These are phyloP conservation scores for Scheffersomyces parashehatae DNA, from an alignment of 1,139 yeast genomes.

Conservation along the genomic window DNA sequence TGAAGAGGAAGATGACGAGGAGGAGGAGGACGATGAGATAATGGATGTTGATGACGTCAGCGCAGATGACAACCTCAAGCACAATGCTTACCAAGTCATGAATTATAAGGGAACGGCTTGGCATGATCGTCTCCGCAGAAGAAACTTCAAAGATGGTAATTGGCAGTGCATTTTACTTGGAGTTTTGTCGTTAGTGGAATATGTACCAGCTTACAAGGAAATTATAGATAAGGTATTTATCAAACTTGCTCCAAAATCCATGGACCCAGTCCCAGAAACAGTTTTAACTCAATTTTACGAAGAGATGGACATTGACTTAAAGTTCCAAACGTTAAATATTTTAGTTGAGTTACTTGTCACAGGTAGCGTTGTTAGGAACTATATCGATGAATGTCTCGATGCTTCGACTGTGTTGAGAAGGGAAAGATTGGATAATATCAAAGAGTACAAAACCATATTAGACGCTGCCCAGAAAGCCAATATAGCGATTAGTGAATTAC, in stretches of 20 bases:
- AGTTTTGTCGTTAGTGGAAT: conserved; percentile 60
- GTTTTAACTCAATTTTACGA: conserved; percentile 54
- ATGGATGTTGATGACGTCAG: conserved; percentile 13
- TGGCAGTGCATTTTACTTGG: conserved; percentile 85
- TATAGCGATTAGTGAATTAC: conserved; percentile 32
- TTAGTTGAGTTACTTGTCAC: conserved; percentile 58
- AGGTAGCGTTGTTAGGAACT: conserved; percentile 59
- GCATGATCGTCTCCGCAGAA: conserved; percentile 73
- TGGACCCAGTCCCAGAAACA: conserved; percentile 49
- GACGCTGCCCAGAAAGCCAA: conserved; percentile 55
- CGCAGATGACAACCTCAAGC: conserved; percentile 23
- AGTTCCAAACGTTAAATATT: conserved; percentile 55
- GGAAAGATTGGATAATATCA: conserved; percentile 64
- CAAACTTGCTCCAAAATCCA: conserved; percentile 56
- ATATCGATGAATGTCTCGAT: conserved; percentile 71
- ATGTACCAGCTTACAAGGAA: conserved; percentile 54
- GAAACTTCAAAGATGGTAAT: conserved; percentile 79
- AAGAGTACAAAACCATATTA: conserved; percentile 54
- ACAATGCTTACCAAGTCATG: conserved; percentile 57
- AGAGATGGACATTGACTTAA: conserved; percentile 47
- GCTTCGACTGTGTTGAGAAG: conserved; percentile 63
- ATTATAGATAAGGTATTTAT: conserved; percentile 49
- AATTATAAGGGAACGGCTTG: conserved; percentile 67
- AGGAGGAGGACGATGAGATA: conserved; percentile 13
- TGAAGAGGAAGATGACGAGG: conserved; percentile 12